phyloP scores from a whole-genome alignment of 352 stramenopile genomes.

The Phytophthora vignae region DNA sequence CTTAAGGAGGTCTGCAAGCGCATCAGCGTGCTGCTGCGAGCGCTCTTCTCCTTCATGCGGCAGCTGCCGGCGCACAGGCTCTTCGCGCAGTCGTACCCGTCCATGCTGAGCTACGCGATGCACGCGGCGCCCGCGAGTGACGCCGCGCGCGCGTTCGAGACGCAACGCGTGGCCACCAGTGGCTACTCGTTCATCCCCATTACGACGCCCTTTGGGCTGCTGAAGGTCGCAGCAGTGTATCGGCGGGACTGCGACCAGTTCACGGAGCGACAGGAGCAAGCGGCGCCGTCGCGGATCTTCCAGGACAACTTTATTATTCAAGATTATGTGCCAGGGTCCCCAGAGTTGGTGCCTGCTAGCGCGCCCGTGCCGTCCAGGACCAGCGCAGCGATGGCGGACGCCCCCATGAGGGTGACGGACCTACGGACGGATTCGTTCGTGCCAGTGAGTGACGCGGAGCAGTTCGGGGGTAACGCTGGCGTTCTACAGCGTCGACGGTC shows the following conservation, averaged over 20 bases:
- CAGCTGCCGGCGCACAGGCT: conserved; percentile 77
- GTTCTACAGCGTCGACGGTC: conserved; percentile 45
- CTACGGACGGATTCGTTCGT: conserved; percentile 46
- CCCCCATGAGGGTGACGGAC: conserved; percentile 27
- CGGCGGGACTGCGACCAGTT: conserved; percentile 65
- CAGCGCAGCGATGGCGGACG: conserved; percentile 22
- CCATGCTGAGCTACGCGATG: conserved; percentile 70
- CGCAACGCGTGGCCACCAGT: conserved; percentile 50
- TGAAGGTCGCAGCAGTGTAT: conserved; percentile 77
- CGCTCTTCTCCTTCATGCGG: conserved; percentile 82
- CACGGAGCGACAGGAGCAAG: conserved; percentile 44
- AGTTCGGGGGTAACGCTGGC: conserved; percentile 28
- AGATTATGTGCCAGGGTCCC: conserved; percentile 82
- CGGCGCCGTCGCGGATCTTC: conserved; percentile 56
- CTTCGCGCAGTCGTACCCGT: conserved; percentile 71
- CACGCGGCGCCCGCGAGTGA: conserved; percentile 37
- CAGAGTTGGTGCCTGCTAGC: conserved; percentile 46
- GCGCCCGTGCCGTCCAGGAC: conserved; percentile 20
- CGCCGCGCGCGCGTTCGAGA: conserved; percentile 44
- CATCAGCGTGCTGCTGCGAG: conserved; percentile 75
- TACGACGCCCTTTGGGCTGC: conserved; percentile 74
- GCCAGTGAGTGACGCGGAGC: conserved; percentile 41
- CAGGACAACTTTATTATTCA: conserved; percentile 87
- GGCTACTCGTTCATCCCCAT: conserved; percentile 84
- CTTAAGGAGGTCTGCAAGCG: conserved; percentile 85